Conservation (phyloP, 306 rosid genomes). For the Begonia masoniana region DNA sequence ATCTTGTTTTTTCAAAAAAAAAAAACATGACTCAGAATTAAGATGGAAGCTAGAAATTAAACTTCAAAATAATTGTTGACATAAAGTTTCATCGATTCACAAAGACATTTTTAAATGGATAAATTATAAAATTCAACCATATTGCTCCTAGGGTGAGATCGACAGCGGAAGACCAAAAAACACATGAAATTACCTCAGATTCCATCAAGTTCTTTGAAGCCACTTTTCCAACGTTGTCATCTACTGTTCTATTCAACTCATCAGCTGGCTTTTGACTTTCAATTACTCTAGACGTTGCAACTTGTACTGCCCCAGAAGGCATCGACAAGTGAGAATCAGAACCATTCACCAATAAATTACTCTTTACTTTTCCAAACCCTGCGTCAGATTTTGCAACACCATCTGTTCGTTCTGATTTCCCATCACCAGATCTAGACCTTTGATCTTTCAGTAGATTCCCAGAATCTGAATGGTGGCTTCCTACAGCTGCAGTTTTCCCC, state of each 20-base stretch:
- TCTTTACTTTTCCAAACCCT: conserved; percentile 53
- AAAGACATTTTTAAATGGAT: too few species aligned
- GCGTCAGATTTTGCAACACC: conserved; percentile 45
- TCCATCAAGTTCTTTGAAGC: conserved; percentile 29
- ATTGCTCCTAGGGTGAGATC: too few species aligned
- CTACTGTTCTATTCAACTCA: conserved; percentile 41
- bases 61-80: too few species aligned
- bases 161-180: not conserved
- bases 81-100: too few species aligned
- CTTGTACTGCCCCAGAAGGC: conserved; percentile 27
- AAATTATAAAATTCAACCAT: too few species aligned
- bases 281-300: conserved; percentile 48
- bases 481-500: conserved; percentile 30
- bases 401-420: conserved; percentile 43
- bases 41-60: too few species aligned
- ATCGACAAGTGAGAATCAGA: conserved; percentile 53
- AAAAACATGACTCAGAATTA: too few species aligned
- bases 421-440: conserved; percentile 44
- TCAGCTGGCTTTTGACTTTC: conserved; percentile 64
- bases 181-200: conserved; percentile 45
- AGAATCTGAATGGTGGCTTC: conserved; percentile 33
- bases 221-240: conserved; percentile 46
- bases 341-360: conserved; percentile 42
- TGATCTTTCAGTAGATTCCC: conserved; percentile 52
- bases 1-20: too few species aligned